Evolutionary conservation across 2,329 filamentous ascomycete genomes (phyloP).

Genomic region (Cladosporium sphaerospermum): DNA sequence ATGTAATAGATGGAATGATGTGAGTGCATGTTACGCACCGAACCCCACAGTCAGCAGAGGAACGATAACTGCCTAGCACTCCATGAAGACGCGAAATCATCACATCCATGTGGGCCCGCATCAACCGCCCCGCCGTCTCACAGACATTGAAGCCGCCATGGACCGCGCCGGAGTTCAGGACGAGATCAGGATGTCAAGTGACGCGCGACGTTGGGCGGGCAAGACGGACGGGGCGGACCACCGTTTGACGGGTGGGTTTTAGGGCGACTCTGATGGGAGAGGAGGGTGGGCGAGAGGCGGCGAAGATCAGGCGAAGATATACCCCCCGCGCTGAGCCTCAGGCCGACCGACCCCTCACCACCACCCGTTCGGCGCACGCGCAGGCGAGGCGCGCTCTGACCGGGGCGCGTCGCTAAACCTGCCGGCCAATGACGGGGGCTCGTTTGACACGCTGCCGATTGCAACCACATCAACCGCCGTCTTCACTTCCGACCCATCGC

Average conservation of each 20-base stretch:
- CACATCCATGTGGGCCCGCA: background rate
- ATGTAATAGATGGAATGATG: background rate
- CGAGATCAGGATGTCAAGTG: background rate
- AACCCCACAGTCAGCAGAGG: background rate
- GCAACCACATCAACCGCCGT: too few species aligned
- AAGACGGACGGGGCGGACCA: conserved; percentile 1
- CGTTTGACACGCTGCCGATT: too few species aligned
- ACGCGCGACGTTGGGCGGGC: conserved; percentile 1
- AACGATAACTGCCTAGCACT: conserved; percentile 11
- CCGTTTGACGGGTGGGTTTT: background rate
- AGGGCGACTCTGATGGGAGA: background rate
- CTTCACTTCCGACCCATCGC: too few species aligned
- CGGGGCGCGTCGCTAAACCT: too few species aligned
- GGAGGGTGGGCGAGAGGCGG: background rate
- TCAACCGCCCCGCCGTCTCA: background rate
- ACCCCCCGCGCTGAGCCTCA: background rate
- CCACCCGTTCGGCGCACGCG: background rate
- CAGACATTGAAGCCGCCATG: too few species aligned
- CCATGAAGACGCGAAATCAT: background rate
- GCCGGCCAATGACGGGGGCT: too few species aligned
- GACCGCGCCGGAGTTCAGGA: background rate
- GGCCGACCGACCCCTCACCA: background rate
- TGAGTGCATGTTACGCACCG: conserved; percentile 9
- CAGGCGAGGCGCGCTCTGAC: too few species aligned
- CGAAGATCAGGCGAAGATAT: conserved; percentile 4